phyloP scores from a whole-genome alignment of 2,329 filamentous ascomycete genomes.

The Fonsecaea erecta region DNA sequence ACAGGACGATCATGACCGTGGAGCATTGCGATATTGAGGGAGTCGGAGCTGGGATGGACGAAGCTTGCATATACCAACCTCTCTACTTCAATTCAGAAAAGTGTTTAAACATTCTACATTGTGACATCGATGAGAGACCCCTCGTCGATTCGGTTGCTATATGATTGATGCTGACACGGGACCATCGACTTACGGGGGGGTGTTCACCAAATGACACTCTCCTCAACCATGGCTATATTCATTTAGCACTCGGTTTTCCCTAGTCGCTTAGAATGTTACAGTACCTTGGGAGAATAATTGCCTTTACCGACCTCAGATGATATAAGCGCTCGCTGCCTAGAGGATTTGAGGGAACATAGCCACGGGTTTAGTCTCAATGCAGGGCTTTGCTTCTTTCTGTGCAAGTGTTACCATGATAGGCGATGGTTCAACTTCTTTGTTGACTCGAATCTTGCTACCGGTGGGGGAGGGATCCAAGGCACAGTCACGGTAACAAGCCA shows the following conservation, averaged over 20 bases:
- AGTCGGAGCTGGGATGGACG: slow-evolving; percentile 20
- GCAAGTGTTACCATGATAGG: too few species aligned
- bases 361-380: background rate
- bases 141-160: background rate
- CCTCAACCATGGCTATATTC: background rate
- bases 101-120: slow-evolving; percentile 2
- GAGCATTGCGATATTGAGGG: slow-evolving; percentile 20
- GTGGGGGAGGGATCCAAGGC: too few species aligned
- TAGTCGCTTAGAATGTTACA: background rate
- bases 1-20: slow-evolving; percentile 16
- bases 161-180: too few species aligned
- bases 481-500: too few species aligned
- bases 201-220: background rate
- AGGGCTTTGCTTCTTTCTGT: background rate
- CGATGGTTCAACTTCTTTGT: too few species aligned
- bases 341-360: background rate
- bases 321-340: background rate
- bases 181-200: too few species aligned
- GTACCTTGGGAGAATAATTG: background rate
- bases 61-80: slow-evolving; percentile 31
- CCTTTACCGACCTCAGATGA: background rate
- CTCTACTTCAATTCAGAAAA: slow-evolving; percentile 34
- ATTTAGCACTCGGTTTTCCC: background rate
- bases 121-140: background rate
- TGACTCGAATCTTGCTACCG: too few species aligned